Evolutionary conservation across 345 rosid genomes (phyloP), one percentile per base, ranked within the genome.

Genomic region (Salix viminalis): DNA sequence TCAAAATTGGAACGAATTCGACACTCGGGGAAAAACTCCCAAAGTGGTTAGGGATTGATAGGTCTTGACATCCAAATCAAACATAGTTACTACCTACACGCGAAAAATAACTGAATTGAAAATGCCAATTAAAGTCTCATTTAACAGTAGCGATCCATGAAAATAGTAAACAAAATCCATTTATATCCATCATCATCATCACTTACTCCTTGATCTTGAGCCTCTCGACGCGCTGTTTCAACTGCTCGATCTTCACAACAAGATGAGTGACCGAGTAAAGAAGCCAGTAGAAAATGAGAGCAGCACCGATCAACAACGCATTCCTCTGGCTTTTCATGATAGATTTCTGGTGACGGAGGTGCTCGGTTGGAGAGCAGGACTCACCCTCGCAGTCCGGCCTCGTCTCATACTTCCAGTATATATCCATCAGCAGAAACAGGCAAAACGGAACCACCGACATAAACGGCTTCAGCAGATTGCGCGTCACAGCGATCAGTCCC

Each of bases 311-410:
- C 7, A 82, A 70, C 54, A 82, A 76, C 8, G 79, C 85, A 74
- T 82, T 82, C 66, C 85, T 56, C 85, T 82, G 85, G 79, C 85
- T 82, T 77, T 75, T 78, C 84, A 82, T 82, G 69, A 82, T 82
- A 13, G 81, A 77, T 39, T 81, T 81, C 84, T 82, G 79, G 71
- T 82, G 81, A 4, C 79, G 82, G 70, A 82, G 85, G 69, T 75
- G 74, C 79, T 78, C 82, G 30, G 79, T 58, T 16, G 82, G 79
- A 16, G 76, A 65, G 73, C 84, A 82, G 18, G 79, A 77, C 6
- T 75, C 77, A 1, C 67, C 76, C 12, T 75, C 79, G 46, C 85
- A 82, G 73, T 30, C 67, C 23, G 85, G 85, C 24, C 74, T 65
- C 21, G 79, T 78, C 79, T 82, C 84, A 69, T 77, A 82, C 79